Conservation (phyloP, 2,329 filamentous ascomycete genomes). For the Ophiocordyceps camponoti-floridani region DNA sequence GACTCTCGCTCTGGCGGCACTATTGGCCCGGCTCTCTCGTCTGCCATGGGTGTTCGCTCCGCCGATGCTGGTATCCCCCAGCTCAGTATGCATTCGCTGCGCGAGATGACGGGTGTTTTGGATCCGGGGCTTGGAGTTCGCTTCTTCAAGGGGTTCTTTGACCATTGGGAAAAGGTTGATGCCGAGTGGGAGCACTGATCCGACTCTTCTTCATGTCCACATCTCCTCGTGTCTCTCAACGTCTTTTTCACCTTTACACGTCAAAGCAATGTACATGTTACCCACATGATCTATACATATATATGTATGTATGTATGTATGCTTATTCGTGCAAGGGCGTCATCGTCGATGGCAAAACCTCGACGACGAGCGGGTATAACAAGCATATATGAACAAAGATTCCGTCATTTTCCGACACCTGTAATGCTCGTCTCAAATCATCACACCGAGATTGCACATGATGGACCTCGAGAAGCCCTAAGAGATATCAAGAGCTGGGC, state of each 20-base stretch:
- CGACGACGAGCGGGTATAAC: too few species aligned
- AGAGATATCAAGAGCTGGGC: background rate
- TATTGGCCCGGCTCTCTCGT: slow-evolving; percentile 80
- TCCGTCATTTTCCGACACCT: too few species aligned
- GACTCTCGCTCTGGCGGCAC: slow-evolving; percentile 81
- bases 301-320: background rate
- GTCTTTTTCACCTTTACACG: background rate
- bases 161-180: slow-evolving; percentile 73
- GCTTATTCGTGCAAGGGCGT: background rate
- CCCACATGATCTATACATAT: background rate
- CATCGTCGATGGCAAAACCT: too few species aligned
- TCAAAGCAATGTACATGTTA: background rate
- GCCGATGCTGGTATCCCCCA: slow-evolving; percentile 85
- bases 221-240: background rate
- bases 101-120: slow-evolving; percentile 69
- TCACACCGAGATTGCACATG: background rate
- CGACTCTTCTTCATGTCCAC: background rate
- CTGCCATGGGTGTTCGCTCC: slow-evolving; percentile 61
- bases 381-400: background rate
- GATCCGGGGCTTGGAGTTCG: slow-evolving; percentile 80
- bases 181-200: slow-evolving; percentile 43
- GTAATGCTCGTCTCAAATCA: too few species aligned
- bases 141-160: slow-evolving; percentile 78
- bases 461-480: background rate
- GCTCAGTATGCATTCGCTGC: slow-evolving; percentile 83